phyloP scores from a whole-genome alignment of 768 basidiomycete species.

The Arthromyces matolae region DNA sequence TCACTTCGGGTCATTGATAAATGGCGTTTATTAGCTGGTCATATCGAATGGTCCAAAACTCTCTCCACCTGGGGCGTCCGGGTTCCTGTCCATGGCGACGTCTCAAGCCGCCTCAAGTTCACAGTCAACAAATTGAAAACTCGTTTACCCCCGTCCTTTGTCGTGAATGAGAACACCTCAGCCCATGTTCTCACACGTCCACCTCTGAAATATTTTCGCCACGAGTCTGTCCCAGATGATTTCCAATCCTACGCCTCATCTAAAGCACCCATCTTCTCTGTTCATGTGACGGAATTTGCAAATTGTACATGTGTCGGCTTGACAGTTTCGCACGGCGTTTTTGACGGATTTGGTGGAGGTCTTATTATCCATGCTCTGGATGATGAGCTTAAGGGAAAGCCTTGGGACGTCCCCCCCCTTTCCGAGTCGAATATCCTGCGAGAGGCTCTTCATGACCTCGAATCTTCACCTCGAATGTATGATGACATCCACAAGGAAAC shows the following conservation, averaged over 20 bases:
- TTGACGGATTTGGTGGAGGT: conserved; percentile 5
- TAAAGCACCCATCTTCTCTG: conserved; percentile 4
- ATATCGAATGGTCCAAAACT: too few relatives aligned
- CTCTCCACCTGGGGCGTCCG: background rate
- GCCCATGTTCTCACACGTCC: too few relatives aligned
- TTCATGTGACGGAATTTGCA: conserved; percentile 1
- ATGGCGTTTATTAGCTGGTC: conserved; percentile 8
- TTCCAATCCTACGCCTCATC: too few relatives aligned
- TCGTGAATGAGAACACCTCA: too few relatives aligned
- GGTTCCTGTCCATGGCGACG: background rate
- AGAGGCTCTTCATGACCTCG: background rate
- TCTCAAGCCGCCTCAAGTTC: too few relatives aligned
- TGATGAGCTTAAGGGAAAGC: conserved; percentile 4
- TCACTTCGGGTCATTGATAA: conserved; percentile 3
- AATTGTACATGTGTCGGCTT: too few relatives aligned
- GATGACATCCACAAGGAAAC: too few relatives aligned
- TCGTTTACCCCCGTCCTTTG: too few relatives aligned
- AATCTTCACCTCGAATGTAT: too few relatives aligned
- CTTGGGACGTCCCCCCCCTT: background rate
- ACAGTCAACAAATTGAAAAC: too few relatives aligned
- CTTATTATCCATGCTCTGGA: background rate
- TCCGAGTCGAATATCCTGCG: conserved; percentile 2
- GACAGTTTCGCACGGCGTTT: conserved; percentile 3
- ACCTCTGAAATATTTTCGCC: too few relatives aligned
- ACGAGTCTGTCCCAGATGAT: too few relatives aligned